Evolutionary conservation across 345 rosid species (phyloP), one percentile per base, ranked within the genome.

Genomic region (Acer saccharum): DNA sequence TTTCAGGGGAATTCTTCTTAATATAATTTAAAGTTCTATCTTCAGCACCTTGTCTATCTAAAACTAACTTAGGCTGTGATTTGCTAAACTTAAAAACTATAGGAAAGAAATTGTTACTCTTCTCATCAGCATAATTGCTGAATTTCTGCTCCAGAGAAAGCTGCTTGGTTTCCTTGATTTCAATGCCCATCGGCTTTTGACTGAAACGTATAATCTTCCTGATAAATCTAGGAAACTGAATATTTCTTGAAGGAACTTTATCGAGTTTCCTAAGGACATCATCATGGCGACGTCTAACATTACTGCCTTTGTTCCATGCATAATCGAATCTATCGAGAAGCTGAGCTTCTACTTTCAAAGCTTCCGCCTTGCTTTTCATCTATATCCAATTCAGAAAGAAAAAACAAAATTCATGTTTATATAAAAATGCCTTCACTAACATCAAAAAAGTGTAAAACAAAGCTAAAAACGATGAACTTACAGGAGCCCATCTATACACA

Each of bases 251-350:
- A 72, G 81, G 70, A 55, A 71, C 66, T 76, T 87, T 77, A 13
- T 83, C 68, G 11, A 95, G 90, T 77, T 91, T 92, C 74, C 52
- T 29, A 41, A 91, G 85, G 54, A 93, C 71, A 75, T 89, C 94
- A 64, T 79, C 27, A 23, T 87, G 96, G 44, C 97, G 91, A 2
- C 98, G 88, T 44, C 71, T 78, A 70, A 90, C 93, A 20, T 95
- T 93, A 46, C 88, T 73, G 4, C 94, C 94, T 87, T 89, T 93
- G 79, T 95, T 95, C 99, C 98, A 95, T 27, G 96, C 99, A 80
- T 93, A 95, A 71, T 95, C 98, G 79, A 93, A 93, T 50, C 85
- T 88, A 20, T 74, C 39, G 25, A 95, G 87, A 68, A 93, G 89
- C 83, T 52, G 75, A 35, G 85, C 78, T 83, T 93, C 97, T 63